Evolutionary conservation across 805 yeast species (phyloP).

Genomic region (Sugiyamaella qingdaonensis): DNA sequence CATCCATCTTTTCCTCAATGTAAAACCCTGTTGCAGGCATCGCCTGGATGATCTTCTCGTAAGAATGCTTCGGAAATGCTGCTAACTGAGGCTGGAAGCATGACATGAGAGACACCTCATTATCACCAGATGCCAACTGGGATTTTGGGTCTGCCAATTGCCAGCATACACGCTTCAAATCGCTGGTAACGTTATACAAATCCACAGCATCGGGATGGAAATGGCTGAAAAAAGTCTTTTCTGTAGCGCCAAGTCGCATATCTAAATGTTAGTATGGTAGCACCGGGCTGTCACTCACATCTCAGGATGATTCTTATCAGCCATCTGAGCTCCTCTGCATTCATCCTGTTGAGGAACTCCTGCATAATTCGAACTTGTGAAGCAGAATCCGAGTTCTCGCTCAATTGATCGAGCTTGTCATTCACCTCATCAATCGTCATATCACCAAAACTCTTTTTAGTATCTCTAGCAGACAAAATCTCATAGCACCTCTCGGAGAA

Average conservation of each 20-base stretch:
- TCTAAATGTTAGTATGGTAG: slow-evolving; percentile 14
- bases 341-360: slow-evolving; percentile 50
- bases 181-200: slow-evolving; percentile 61
- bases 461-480: slow-evolving; percentile 48
- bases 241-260: slow-evolving; percentile 50
- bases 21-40: slow-evolving; percentile 49
- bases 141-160: slow-evolving; percentile 48
- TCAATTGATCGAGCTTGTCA: slow-evolving; percentile 41
- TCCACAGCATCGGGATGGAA: slow-evolving; percentile 81
- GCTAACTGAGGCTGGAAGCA: slow-evolving; percentile 80
- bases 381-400: slow-evolving; percentile 32
- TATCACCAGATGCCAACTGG: slow-evolving; percentile 41
- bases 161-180: slow-evolving; percentile 56
- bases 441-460: slow-evolving; percentile 33
- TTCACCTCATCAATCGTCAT: slow-evolving; percentile 50
- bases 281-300: slow-evolving; percentile 36
- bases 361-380: slow-evolving; percentile 44
- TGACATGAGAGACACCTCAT: slow-evolving; percentile 41
- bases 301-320: slow-evolving; percentile 61
- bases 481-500: slow-evolving; percentile 49
- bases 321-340: slow-evolving; percentile 62
- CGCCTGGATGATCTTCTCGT: slow-evolving; percentile 46
- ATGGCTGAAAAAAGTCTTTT: slow-evolving; percentile 47
- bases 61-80: slow-evolving; percentile 47
- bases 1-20: slow-evolving; percentile 91